Evolutionary conservation across 495 filamentous ascomycete genomes (phyloP).

Genomic region (Chaetomium tenue): DNA sequence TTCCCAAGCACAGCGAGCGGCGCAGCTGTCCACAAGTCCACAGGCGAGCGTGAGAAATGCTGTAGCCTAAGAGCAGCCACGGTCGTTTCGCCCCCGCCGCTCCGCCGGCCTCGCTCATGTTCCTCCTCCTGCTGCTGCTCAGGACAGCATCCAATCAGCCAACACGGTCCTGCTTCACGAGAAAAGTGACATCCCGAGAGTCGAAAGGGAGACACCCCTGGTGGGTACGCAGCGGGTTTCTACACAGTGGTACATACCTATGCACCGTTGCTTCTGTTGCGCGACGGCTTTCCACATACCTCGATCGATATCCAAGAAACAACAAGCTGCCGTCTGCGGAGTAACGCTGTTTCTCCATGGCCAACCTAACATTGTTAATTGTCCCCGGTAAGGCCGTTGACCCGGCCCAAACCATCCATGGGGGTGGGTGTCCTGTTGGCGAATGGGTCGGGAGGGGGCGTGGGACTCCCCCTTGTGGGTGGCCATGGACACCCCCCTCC

Average conservation of each 20-base stretch:
- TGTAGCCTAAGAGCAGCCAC: slow-evolving; percentile 31
- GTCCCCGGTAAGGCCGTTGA: slow-evolving; percentile 32
- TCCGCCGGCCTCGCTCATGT: slow-evolving; percentile 21
- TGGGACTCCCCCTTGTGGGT: slow-evolving; percentile 11
- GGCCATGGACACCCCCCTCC: slow-evolving; percentile 1
- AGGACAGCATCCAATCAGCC: not conserved
- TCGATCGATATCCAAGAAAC: not conserved
- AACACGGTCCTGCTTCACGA: not conserved
- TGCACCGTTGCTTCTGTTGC: not conserved
- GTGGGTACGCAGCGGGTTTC: not conserved
- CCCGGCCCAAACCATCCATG: slow-evolving; percentile 17
- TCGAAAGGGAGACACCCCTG: not conserved
- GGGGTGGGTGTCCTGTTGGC: not conserved
- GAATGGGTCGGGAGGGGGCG: slow-evolving; percentile 11
- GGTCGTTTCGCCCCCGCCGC: slow-evolving; percentile 28
- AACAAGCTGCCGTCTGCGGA: slow-evolving; percentile 2
- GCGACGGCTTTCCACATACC: not conserved
- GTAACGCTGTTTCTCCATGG: not conserved
- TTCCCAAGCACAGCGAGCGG: slow-evolving; percentile 26
- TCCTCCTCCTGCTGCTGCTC: not conserved
- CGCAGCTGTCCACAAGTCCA: slow-evolving; percentile 27
- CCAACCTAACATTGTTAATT: not conserved
- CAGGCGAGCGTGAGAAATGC: slow-evolving; percentile 28
- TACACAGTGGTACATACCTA: not conserved
- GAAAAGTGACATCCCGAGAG: not conserved